Conservation (phyloP, 179 eudicot genomes). For the Sideroxylon spinosum region DNA sequence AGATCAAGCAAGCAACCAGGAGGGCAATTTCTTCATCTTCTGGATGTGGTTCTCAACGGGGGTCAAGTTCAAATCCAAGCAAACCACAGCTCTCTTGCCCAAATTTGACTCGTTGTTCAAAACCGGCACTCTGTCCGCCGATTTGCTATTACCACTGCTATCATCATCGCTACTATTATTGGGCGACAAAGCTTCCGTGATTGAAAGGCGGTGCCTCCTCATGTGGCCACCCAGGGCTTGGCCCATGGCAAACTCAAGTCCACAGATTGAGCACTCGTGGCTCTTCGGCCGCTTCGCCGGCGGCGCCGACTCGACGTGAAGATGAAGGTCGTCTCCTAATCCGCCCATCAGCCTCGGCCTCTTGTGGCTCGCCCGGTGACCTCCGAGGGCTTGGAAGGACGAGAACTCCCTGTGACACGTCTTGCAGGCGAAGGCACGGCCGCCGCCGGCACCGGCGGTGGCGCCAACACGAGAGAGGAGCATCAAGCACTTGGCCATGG, state of each 20-base stretch:
- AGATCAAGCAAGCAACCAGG: no score
- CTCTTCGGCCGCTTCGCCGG: conserved; percentile 20
- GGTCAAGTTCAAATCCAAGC: no score
- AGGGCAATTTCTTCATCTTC: no score
- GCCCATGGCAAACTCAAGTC: conserved; percentile 42
- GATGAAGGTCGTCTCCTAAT: neutral
- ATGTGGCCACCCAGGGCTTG: conserved; percentile 62
- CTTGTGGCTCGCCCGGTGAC: conserved; percentile 58
- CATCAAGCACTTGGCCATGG: conserved; percentile 39
- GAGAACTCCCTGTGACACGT: conserved; percentile 41
- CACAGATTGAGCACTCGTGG: conserved; percentile 48
- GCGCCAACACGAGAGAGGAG: conserved; percentile 21
- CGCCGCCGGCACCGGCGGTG: neutral
- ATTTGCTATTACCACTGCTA: neutral
- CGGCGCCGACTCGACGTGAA: neutral
- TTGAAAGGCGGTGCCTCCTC: conserved; percentile 33
- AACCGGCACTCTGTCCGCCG: neutral
- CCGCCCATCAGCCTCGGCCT: conserved; percentile 23
- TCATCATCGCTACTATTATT: no score
- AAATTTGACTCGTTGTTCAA: conserved; percentile 2
- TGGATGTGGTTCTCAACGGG: no score
- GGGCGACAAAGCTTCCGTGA: no score
- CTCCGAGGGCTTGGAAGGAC: conserved; percentile 53
- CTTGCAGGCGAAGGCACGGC: conserved; percentile 38
- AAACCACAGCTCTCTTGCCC: no score